phyloP scores from a whole-genome alignment of 2,329 filamentous ascomycete species.

The Colletotrichum limetticola region DNA sequence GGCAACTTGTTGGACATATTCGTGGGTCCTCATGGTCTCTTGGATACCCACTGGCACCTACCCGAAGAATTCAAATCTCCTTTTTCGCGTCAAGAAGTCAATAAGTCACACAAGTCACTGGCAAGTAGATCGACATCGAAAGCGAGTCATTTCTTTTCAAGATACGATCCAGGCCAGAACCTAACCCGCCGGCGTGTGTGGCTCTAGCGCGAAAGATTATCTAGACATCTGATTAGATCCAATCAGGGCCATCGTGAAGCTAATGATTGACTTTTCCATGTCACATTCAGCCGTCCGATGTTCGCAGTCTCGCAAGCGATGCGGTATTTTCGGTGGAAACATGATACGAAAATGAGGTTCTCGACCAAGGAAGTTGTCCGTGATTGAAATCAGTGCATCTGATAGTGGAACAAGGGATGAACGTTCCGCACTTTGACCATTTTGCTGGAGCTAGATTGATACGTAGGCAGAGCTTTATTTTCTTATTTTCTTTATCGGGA shows the following conservation, averaged over 20 bases:
- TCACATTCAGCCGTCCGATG: not conserved
- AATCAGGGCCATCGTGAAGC: not conserved
- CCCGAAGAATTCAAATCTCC: not conserved
- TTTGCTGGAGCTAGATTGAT: not conserved
- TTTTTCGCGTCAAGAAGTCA: not conserved
- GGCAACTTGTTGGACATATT: not conserved
- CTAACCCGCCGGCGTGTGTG: not conserved
- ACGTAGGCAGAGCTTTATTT: not conserved
- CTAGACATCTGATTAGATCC: constrained; percentile 20
- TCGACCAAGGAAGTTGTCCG: not conserved
- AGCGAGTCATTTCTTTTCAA: not conserved
- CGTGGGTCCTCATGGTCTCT: not conserved
- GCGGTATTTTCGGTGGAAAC: not conserved
- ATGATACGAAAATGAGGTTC: not conserved
- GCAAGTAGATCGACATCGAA: not conserved
- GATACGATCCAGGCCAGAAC: not conserved
- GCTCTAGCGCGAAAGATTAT: not conserved
- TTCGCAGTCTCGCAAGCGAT: not conserved
- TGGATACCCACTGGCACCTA: not conserved
- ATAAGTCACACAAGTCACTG: not conserved
- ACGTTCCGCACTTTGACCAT: not conserved
- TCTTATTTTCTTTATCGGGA: not conserved
- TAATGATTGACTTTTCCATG: not conserved
- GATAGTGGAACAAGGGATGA: not conserved
- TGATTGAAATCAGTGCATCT: not conserved